Base-by-base conservation (phyloP, 148 eudicot genomes). In the Drosera capensis region DNA sequence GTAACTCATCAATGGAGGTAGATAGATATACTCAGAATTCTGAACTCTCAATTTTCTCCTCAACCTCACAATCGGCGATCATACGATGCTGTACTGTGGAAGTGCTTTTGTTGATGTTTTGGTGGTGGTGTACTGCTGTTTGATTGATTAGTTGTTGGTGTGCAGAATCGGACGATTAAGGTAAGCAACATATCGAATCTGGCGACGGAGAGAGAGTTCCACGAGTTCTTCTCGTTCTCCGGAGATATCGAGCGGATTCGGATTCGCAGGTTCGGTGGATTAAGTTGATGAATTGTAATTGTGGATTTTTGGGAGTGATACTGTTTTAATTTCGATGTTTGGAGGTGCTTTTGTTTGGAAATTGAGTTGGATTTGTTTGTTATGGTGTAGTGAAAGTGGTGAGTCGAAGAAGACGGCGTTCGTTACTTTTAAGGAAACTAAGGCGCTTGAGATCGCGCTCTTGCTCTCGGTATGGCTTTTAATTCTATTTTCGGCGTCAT, bases 151-250 rank as follows among this genome's bases (percentile, higher is more conserved):
- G n/a, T n/a, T n/a, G n/a, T n/a, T n/a, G n/a, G n/a, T n/a, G n/a
- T n/a, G n/a, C n/a, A 80, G 92, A 72, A 65, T 12, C 75, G 68
- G 73, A 83, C 97, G 29, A 78, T 88, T 41, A 68, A 68, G 55
- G 97, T 88, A 14, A 52, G 68, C 49, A 75, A 74, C 57, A 57
- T 88, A 12, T 88, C 97, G 78, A 94, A 88, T 88, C 92, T 83
- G 63, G 97, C 92, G 6, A 80, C 67, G 17, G 79, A 80, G 30
- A 78, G 94, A 45, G 94, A 83, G 70, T 69, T 88, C 54, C 71
- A 73, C 25, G 97, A 88, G 53, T 88, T 88, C 49, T 88, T 88
- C 72, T 88, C 97, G 0, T 83, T 83, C 55, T 74, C 94, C 42
- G 97, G 97, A 25, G 94, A 80, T 15, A 84, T 88, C 36, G 67